Conservation (phyloP, 1,284 basidiomycete species). For the Gomphus sp. region DNA sequence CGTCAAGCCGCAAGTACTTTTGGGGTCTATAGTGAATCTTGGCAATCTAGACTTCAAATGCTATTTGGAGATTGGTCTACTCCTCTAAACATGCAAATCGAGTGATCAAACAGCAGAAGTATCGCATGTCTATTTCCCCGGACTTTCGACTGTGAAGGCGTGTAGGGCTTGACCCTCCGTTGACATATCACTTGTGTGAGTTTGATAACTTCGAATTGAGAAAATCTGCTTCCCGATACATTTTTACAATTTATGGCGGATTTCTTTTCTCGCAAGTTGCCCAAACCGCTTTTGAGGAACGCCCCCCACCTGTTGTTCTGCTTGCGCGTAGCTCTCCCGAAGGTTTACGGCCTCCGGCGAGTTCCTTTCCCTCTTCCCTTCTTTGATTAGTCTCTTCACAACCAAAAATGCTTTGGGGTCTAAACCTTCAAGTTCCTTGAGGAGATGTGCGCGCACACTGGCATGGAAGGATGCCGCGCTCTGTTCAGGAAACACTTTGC, state of each 20-base stretch:
- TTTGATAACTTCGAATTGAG: background rate
- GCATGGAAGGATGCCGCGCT: constrained; percentile 43
- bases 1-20: background rate
- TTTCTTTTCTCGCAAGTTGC: constrained; percentile 53
- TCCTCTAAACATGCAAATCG: background rate
- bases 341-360: constrained; percentile 56
- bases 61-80: background rate
- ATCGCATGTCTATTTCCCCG: background rate
- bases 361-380: constrained; percentile 52
- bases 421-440: constrained; percentile 44
- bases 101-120: background rate
- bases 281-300: constrained; percentile 43
- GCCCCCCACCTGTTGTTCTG: constrained; percentile 51
- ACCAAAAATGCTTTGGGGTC: constrained; percentile 43
- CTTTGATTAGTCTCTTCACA: constrained; percentile 45
- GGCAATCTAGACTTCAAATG: background rate
- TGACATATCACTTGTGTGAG: background rate
- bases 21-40: background rate
- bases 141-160: background rate
- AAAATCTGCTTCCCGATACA: background rate
- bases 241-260: constrained; percentile 48
- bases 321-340: constrained; percentile 62
- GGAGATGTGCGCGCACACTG: constrained; percentile 36
- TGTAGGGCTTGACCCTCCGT: background rate
- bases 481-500: constrained; percentile 52